These are phyloP conservation scores for Amylostereum chailletii DNA, from an alignment of 1,284 basidiomycete genomes.

Conservation along the genomic window DNA sequence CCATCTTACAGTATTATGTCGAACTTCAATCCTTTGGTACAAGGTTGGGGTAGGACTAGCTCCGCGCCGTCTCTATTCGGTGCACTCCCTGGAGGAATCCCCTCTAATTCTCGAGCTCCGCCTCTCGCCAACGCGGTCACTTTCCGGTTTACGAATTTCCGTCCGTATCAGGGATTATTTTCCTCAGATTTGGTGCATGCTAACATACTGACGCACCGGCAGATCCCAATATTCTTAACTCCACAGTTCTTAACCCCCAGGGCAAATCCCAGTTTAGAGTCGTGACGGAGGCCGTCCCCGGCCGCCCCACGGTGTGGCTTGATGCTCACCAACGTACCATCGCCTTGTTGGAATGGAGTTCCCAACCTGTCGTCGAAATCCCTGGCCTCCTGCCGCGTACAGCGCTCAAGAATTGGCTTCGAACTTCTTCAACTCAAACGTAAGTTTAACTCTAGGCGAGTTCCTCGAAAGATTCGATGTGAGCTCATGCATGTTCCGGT, in stretches of 20 bases:
- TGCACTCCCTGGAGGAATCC: constrained; percentile 6
- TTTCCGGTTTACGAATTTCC: constrained; percentile 9
- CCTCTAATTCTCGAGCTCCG: neutral
- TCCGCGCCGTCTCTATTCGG: constrained; percentile 12
- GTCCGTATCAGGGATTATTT: neutral
- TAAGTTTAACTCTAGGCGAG: constrained; percentile 20
- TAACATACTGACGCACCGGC: too few species aligned
- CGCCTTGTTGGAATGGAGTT: constrained; percentile 53
- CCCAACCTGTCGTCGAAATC: constrained; percentile 45
- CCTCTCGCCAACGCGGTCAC: neutral
- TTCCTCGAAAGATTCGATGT: neutral
- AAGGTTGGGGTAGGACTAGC: constrained; percentile 9
- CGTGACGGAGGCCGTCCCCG: constrained; percentile 36
- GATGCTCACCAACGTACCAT: constrained; percentile 38
- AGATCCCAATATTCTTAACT: constrained; percentile 9
- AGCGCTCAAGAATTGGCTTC: constrained; percentile 45
- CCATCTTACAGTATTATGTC: neutral
- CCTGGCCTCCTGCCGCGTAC: constrained; percentile 40
- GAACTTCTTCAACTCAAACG: constrained; percentile 42
- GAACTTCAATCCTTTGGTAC: constrained; percentile 14
- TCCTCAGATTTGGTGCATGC: too few species aligned
- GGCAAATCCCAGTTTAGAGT: constrained; percentile 17
- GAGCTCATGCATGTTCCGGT: neutral
- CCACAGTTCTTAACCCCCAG: constrained; percentile 10
- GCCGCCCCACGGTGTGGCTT: constrained; percentile 46